phyloP scores from a whole-genome alignment of 2,329 filamentous ascomycete species.

The Cladosporium colombiae region DNA sequence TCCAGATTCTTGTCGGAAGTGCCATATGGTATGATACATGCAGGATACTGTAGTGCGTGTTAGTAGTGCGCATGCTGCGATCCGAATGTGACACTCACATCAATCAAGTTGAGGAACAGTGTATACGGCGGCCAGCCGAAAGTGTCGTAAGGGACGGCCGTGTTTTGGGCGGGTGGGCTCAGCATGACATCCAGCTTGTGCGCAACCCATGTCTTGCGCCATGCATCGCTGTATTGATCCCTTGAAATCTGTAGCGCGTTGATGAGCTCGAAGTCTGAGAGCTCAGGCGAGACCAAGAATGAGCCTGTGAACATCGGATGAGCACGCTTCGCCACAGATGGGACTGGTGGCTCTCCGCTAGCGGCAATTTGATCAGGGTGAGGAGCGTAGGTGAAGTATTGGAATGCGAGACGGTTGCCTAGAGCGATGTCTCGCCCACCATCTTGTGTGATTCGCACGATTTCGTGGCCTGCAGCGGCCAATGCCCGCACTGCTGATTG shows the following conservation, averaged over 20 bases:
- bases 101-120: not conserved
- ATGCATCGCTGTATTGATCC: not conserved
- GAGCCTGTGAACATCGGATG: not conserved
- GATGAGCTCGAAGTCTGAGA: not conserved
- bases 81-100: not conserved
- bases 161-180: not conserved
- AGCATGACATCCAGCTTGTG: not conserved
- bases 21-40: not conserved
- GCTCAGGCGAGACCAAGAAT: not conserved
- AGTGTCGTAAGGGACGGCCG: not conserved
- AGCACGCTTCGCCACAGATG: not conserved
- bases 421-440: not conserved
- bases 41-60: not conserved
- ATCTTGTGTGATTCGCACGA: not conserved
- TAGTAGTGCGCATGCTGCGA: not conserved
- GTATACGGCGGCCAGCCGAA: not conserved
- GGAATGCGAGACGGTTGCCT: not conserved
- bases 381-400: not conserved
- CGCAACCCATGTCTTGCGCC: not conserved
- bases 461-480: not conserved
- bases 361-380: not conserved
- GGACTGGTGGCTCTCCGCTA: not conserved
- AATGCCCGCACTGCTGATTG: not conserved
- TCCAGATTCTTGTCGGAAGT: not conserved
- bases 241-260: not conserved